Percentiles rank a stretch among this genome's conserved stretches.
Evolutionary conservation across 2,329 filamentous ascomycete species (phyloP).

Genomic region (Escovopsis sp.): DNA sequence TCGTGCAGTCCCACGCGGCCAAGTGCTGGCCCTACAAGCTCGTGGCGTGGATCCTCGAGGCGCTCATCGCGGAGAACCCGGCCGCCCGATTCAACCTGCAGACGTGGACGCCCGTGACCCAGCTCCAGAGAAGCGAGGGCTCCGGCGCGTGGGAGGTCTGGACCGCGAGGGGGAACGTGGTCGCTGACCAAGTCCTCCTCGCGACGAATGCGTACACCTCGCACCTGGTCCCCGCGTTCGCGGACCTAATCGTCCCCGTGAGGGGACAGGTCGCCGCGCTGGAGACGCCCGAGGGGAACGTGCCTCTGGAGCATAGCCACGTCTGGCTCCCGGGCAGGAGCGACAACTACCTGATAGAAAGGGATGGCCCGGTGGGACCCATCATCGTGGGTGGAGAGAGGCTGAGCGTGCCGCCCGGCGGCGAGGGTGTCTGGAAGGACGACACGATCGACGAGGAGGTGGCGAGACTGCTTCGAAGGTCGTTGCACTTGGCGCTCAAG

Average conservation of each 20-base stretch:
- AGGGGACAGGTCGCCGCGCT: conserved; percentile 60
- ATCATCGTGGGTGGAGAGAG: conserved; percentile 61
- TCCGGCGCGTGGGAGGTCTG: conserved; percentile 42
- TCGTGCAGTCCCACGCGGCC: conserved; percentile 50
- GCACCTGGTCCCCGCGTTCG: conserved; percentile 52
- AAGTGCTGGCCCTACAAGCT: conserved; percentile 77
- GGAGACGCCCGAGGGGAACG: conserved; percentile 31
- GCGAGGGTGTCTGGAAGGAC: conserved; percentile 44
- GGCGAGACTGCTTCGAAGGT: conserved; percentile 37
- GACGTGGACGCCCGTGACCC: conserved; percentile 52
- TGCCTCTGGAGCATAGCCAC: conserved; percentile 41
- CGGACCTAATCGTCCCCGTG: conserved; percentile 60
- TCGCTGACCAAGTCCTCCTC: conserved; percentile 50
- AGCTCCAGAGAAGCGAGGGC: conserved; percentile 23
- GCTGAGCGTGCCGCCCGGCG: conserved; percentile 30
- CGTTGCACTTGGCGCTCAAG: conserved; percentile 27
- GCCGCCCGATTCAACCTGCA: conserved; percentile 51
- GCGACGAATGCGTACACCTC: conserved; percentile 79
- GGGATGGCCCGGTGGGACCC: conserved; percentile 39
- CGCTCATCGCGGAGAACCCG: conserved; percentile 28
- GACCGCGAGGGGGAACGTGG: conserved; percentile 54
- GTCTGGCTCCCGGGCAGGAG: conserved; percentile 41
- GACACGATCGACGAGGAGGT: conserved; percentile 39
- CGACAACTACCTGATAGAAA: conserved; percentile 61
- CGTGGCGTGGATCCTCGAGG: conserved; percentile 54